Percentiles rank a stretch among this genome's conserved stretches.
Conservation (phyloP, 2,329 filamentous ascomycete genomes). For the Sporothrix luriei region DNA sequence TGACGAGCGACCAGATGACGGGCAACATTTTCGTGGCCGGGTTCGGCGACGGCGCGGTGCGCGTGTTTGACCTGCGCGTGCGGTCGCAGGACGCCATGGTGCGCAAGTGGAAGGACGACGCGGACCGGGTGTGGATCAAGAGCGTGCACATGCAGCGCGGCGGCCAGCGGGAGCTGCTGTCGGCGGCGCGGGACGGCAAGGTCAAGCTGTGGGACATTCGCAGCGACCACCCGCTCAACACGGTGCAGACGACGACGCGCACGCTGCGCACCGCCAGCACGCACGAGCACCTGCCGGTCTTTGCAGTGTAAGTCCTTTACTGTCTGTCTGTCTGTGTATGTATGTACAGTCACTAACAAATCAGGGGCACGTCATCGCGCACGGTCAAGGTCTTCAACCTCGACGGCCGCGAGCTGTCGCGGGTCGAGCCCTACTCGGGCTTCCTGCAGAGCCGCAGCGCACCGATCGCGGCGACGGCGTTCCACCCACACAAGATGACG, state of each 20-base stretch:
- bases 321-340: constrained; percentile 19
- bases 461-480: constrained; percentile 85
- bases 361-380: constrained; percentile 83
- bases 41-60: constrained; percentile 91
- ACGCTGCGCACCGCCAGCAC: constrained; percentile 84
- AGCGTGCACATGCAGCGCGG: constrained; percentile 96
- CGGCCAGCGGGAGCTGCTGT: constrained; percentile 86
- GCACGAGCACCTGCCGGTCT: constrained; percentile 95
- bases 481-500: constrained; percentile 93
- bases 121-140: constrained; percentile 84
- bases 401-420: constrained; percentile 75
- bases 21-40: constrained; percentile 95
- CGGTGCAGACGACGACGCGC: constrained; percentile 73
- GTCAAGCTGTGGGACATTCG: constrained; percentile 96
- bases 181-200: constrained; percentile 87
- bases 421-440: constrained; percentile 85
- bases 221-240: constrained; percentile 74
- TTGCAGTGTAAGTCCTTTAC: constrained; percentile 71
- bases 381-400: constrained; percentile 92
- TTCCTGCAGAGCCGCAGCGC: constrained; percentile 79
- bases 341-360: background rate
- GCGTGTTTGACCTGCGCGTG: constrained; percentile 88
- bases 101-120: constrained; percentile 92
- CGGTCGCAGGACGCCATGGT: constrained; percentile 89
- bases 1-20: constrained; percentile 97